phyloP scores from a whole-genome alignment of 768 basidiomycete species.

The Vararia minispora region DNA sequence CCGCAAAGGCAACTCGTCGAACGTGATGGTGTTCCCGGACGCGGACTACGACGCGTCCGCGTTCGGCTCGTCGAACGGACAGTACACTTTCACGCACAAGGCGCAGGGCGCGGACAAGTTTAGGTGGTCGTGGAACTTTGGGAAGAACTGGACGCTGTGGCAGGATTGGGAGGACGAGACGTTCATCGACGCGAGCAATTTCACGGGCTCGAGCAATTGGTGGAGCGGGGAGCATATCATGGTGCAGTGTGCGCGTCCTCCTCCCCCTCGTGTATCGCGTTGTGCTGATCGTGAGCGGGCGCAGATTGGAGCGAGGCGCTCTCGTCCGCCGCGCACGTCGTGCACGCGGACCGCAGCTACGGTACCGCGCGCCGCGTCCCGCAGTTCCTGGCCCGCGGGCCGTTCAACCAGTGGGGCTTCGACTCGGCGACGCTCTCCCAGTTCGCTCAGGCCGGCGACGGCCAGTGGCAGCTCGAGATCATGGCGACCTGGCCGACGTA shows the following conservation, averaged over 20 bases:
- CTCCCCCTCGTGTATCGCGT: background rate
- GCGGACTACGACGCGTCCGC: conserved; percentile 63
- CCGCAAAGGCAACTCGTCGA: conserved; percentile 64
- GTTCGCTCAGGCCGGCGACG: conserved; percentile 54
- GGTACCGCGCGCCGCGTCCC: conserved; percentile 63
- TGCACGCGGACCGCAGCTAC: conserved; percentile 70
- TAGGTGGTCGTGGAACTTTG: conserved; percentile 82
- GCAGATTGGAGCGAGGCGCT: conserved; percentile 71
- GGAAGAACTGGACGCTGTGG: conserved; percentile 78
- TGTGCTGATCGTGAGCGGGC: background rate
- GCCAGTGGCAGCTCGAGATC: conserved; percentile 78
- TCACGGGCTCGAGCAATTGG: conserved; percentile 37
- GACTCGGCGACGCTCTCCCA: conserved; percentile 67
- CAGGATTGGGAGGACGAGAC: conserved; percentile 65
- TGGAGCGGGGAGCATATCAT: conserved; percentile 83
- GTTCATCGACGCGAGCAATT: conserved; percentile 45
- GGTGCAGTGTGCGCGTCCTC: conserved; percentile 61
- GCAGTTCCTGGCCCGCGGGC: conserved; percentile 78
- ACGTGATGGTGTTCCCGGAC: conserved; percentile 81
- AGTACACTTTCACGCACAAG: conserved; percentile 70
- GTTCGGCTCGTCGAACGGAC: conserved; percentile 44
- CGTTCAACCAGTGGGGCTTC: conserved; percentile 88
- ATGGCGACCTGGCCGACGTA: conserved; percentile 88
- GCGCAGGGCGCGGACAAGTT: conserved; percentile 82
- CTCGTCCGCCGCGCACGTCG: conserved; percentile 48